Evolutionary conservation across 148 eudicot species (phyloP), one percentile per base, ranked within the genome.

Genomic region (Simmondsia chinensis): DNA sequence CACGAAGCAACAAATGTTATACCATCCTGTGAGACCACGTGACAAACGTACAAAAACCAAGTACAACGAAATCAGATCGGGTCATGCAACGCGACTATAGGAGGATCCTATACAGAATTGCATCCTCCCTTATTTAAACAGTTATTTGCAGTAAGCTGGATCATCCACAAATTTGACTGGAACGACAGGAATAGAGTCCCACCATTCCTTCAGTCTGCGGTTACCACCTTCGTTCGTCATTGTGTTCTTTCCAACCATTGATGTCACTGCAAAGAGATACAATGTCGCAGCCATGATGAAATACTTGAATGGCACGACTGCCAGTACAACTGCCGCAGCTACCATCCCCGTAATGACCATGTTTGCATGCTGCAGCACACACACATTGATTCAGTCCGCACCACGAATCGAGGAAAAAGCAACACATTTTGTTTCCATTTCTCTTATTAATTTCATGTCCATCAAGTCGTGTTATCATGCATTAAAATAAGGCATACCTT

Each of bases 131-230:
- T n/a, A n/a, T n/a, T n/a, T n/a, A n/a, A n/a, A n/a, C n/a, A n/a
- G n/a, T 64, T 20, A 57, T 33, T 17, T 11, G 13, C 1, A 1
- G 13, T 52, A 50, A 10, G 57, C 28, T 13, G 42, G 64, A 26
- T 65, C 59, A 30, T 85, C 80, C 0, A 64, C 55, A 14, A 72
- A 20, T 36, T 91, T 66, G 19, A 91, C 83, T 6, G 88, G 94
- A 20, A 76, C 37, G 15, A 82, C 65, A 1, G 95, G 97, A 33
- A 91, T 91, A 0, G 95, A 91, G 30, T 85, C 88, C 97, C 97
- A 91, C 94, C 97, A 91, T 56, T 86, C 97, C 50, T 61, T 70
- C 27, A 79, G 18, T 10, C 94, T 59, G 3, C 95, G 67, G 36
- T 72, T 68, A 26, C 95, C 79, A 17, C 63, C 46, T 12, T 71